Evolutionary conservation across 345 rosid species (phyloP), one percentile per base, ranked within the genome.

Genomic region (Euphorbia tirucalli): DNA sequence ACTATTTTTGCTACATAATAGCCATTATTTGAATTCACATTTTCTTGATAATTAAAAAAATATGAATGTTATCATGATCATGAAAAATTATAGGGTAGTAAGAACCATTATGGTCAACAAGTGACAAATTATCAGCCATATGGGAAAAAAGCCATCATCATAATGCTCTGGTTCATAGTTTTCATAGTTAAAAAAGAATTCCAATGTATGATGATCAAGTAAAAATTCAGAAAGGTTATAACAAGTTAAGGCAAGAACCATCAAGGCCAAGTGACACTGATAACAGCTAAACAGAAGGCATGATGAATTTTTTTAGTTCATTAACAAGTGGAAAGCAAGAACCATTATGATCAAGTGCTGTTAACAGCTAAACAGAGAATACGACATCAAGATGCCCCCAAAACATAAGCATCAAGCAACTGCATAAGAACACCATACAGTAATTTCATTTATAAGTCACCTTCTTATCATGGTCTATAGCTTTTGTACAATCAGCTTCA

Each of bases 391-490:
- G n/a, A n/a, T n/a, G n/a, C n/a, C n/a, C n/a, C n/a, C n/a, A n/a
- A n/a, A n/a, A n/a, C n/a, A n/a, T n/a, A n/a, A n/a, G n/a, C n/a
- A n/a, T n/a, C n/a, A n/a, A 32, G 37, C 7, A 43, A 0, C 28
- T 6, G 60, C 32, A 65, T 14, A 65, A 70, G 14, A 25, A 24
- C 62, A 66, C 7, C 13, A 14, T 63, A 43, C 37, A 31, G 44
- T 41, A 2, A 37, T 55, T 57, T 50, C 35, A 22, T n/a, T 43
- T 61, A 74, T 48, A 84, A 63, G n/a, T 75, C 77, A 87, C 99
- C 98, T 93, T 93, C 83, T 88, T 91, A 82, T 96, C 98, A 21
- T 89, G 89, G 79, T 76, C 64, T 62, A 96, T 87, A 49, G 99
- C 98, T 79, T 80, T 84, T 19, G 94, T 85, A 79, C 90, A 93